These are phyloP conservation scores for Falciphora oryzae DNA, from an alignment of 2,329 filamentous ascomycete genomes.

Conservation along the genomic window DNA sequence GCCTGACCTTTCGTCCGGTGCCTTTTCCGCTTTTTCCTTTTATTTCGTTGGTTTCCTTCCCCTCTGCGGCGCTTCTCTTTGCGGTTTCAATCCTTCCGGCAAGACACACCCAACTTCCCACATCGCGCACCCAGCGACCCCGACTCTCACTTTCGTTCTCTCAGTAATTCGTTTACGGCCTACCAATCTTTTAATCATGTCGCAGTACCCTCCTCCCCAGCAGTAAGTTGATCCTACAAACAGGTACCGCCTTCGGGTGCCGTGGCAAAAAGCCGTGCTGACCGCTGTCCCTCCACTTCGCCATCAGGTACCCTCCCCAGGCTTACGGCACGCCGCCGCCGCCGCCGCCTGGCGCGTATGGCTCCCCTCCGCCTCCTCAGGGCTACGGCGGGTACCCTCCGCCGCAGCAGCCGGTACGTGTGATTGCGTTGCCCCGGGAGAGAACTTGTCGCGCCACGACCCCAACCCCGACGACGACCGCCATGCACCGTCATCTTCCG, in stretches of 20 bases:
- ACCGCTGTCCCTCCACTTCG: background rate
- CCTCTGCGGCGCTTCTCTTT: background rate
- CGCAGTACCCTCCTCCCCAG: slow-evolving; percentile 8
- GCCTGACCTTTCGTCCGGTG: background rate
- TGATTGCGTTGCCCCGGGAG: too few relatives aligned
- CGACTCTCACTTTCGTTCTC: background rate
- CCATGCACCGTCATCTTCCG: too few relatives aligned
- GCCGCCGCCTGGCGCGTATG: background rate
- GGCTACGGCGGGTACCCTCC: slow-evolving; percentile 9
- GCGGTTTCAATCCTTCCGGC: background rate
- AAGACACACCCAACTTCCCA: background rate
- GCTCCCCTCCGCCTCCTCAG: background rate
- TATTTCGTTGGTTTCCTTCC: background rate
- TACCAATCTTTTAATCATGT: slow-evolving; percentile 7
- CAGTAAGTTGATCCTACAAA: background rate
- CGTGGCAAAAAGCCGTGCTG: background rate
- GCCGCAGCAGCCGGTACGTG: slow-evolving; percentile 7
- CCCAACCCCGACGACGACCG: too few relatives aligned
- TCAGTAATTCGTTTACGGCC: background rate
- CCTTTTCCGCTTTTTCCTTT: background rate
- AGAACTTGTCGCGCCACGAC: too few relatives aligned
- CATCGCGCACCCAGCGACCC: background rate
- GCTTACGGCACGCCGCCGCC: slow-evolving; percentile 6
- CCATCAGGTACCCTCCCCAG: slow-evolving; percentile 2
- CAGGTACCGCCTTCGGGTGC: background rate